Evolutionary conservation across 2,329 filamentous ascomycete species (phyloP).

Genomic region (Dothistroma pini): DNA sequence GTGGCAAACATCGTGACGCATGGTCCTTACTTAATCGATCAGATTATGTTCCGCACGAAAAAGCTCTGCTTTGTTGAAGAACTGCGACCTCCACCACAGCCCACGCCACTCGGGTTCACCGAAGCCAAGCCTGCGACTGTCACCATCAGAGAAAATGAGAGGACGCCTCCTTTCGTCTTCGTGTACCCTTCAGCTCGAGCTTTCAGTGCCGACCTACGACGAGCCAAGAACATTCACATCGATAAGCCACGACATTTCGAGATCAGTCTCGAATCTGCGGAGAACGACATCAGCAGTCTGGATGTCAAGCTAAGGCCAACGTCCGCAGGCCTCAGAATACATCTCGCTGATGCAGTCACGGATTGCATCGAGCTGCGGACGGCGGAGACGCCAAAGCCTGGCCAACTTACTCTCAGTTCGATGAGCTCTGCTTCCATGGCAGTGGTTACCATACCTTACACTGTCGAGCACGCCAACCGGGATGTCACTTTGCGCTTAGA

Average conservation of each 20-base stretch:
- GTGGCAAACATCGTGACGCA: constrained; percentile 57
- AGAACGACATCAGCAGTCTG: constrained; percentile 59
- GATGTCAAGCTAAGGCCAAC: constrained; percentile 54
- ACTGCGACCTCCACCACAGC: constrained; percentile 40
- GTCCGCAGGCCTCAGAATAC: constrained; percentile 58
- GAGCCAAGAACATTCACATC: constrained; percentile 70
- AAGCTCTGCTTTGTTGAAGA: constrained; percentile 67
- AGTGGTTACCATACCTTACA: constrained; percentile 72
- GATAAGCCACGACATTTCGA: constrained; percentile 76
- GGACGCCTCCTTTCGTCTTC: constrained; percentile 51
- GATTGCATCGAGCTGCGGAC: constrained; percentile 13
- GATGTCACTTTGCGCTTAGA: constrained; percentile 70
- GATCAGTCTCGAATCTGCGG: constrained; percentile 67
- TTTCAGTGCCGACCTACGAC: constrained; percentile 63
- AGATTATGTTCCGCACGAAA: constrained; percentile 60
- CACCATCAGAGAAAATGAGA: constrained; percentile 19
- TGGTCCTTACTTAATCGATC: constrained; percentile 72
- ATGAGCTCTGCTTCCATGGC: constrained; percentile 42
- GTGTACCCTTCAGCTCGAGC: constrained; percentile 68
- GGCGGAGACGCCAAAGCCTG: constrained; percentile 12
- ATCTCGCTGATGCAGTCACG: constrained; percentile 48
- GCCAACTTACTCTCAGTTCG: constrained; percentile 22
- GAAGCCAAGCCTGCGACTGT: constrained; percentile 33
- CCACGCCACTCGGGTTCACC: constrained; percentile 48
- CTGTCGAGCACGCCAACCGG: constrained; percentile 70